Conservation (phyloP, 2,329 filamentous ascomycete species). For the Rhynchosporium graminicola region DNA sequence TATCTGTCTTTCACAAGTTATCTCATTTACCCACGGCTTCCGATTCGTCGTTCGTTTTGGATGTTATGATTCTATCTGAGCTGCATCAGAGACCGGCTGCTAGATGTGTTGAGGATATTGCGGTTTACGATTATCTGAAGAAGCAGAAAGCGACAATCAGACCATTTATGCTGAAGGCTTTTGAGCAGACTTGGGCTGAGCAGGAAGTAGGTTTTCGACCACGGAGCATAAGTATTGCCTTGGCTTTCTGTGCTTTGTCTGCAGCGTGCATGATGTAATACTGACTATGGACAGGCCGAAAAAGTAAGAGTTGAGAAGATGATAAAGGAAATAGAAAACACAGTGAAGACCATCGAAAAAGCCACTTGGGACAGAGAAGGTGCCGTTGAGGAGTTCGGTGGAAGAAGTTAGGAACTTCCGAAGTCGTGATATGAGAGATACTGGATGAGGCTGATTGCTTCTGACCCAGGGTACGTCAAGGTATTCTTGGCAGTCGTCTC, state of each 20-base stretch:
- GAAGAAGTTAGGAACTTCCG: background rate
- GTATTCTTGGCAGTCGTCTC: background rate
- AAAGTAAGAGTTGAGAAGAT: slow-evolving; percentile 52
- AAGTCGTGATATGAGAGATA: background rate
- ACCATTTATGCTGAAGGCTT: slow-evolving; percentile 61
- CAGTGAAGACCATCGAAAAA: slow-evolving; percentile 64
- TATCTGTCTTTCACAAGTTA: slow-evolving; percentile 84
- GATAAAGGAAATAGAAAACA: slow-evolving; percentile 65
- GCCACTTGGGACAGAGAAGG: slow-evolving; percentile 72
- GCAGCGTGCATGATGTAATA: background rate
- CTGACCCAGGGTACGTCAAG: background rate
- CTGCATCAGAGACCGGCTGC: slow-evolving; percentile 71
- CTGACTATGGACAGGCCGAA: slow-evolving; percentile 42
- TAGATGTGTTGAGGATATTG: slow-evolving; percentile 74
- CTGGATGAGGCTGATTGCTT: background rate
- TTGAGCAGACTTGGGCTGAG: slow-evolving; percentile 58
- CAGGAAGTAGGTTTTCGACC: slow-evolving; percentile 50
- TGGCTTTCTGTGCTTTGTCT: background rate
- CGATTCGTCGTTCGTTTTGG: slow-evolving; percentile 56
- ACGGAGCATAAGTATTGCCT: background rate
- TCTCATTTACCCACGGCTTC: slow-evolving; percentile 34
- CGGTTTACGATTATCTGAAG: slow-evolving; percentile 71
- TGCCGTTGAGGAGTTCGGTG: slow-evolving; percentile 70
- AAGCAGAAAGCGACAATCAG: slow-evolving; percentile 58
- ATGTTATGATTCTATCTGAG: slow-evolving; percentile 73